Evolutionary conservation across 2,329 filamentous ascomycete species (phyloP), one percentile per base, ranked within the genome.

Genomic region (Escovopsis sp.): DNA sequence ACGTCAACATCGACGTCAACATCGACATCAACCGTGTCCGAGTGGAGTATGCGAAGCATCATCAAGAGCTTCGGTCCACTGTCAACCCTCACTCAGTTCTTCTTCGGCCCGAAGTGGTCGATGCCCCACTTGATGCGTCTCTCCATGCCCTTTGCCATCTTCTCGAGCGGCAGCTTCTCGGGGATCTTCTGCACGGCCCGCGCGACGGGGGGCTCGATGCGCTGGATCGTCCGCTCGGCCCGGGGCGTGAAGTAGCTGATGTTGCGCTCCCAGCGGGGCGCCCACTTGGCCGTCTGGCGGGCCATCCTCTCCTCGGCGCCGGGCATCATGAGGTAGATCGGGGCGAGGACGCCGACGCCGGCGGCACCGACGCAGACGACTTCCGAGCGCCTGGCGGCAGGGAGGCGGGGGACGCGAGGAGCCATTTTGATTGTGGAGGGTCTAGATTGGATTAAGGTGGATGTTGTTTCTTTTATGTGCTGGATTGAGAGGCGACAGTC

Each of bases 221-320:
- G 63, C 48, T 68, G 66, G 34, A 71, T 63, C 39, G 65, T 59
- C 15, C 60, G 58, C 55, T 69, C 63, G 25, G 65, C 63, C 13
- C 67, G 66, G n/a, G 61, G 57, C 8, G 62, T 58, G 54, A 76
- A 68, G 60, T 68, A 70, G 47, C 60, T 66, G 53, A 76, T 67
- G 57, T 73, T 74, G 41, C 65, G 63, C 57, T 76, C 72, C 73
- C 73, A 77, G 43, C 70, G 67, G 14, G 72, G 71, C 4, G 72
- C 73, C 73, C 73, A 76, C 51, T 69, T 67, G 44, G 63, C 61
- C 4, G 73, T 76, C 56, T 74, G 71, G 20, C 59, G 58, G 41
- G 70, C 66, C 31, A 76, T 54, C 35, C 66, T 65, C 55, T 75
- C 70, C 48, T 74, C 67, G 44, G 70, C 70, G 31, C 71, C 70